Evolutionary conservation across 1,139 yeast species (phyloP), one percentile per base, ranked within the genome.

Genomic region (Blastobotrys elegans): DNA sequence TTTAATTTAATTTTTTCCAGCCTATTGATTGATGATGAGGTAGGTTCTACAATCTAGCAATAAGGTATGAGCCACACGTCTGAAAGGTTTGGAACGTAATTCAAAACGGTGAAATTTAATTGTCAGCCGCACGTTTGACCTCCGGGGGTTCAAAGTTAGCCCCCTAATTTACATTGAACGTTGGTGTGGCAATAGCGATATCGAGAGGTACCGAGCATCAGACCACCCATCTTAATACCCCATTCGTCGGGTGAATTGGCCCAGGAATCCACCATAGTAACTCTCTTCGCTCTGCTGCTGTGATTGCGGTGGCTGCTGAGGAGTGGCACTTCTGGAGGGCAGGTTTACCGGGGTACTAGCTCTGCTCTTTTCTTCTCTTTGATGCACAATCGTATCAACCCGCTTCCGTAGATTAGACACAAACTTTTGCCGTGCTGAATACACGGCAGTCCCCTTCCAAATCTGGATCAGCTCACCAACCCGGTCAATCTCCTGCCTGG

Each of bases 391-490:
- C 14, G 56, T 53, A 27, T 61, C 64, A 2, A 61, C 55, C 10
- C 59, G 47, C 44, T 58, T 59, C 24, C 60, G 49, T 38, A 62
- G 52, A 4, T 53, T 50, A 7, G 54, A 50, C 4, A 62, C 48
- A 37, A 61, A 62, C 50, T 55, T 56, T 22, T 48, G 47, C 21
- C 57, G 50, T 7, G 51, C 22, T 1, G 49, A 41, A 40, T 61
- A 59, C 13, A 49, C 48, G 11, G 53, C 40, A 1, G 68, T 63
- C 13, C 66, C 66, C 37, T 61, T 58, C 67, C 67, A 64, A 16
- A 64, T 54, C 30, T 52, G 55, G 18, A 53, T 49, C n/a, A 64
- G 49, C 17, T 56, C 55, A 2, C 50, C 51, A 1, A 56, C 50
- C 2, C 53, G 46, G 26, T 56, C 60, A 10, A 63, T 50, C 27